phyloP scores from a whole-genome alignment of 495 filamentous ascomycete species.

The Podospora bellae-mahoneyi region DNA sequence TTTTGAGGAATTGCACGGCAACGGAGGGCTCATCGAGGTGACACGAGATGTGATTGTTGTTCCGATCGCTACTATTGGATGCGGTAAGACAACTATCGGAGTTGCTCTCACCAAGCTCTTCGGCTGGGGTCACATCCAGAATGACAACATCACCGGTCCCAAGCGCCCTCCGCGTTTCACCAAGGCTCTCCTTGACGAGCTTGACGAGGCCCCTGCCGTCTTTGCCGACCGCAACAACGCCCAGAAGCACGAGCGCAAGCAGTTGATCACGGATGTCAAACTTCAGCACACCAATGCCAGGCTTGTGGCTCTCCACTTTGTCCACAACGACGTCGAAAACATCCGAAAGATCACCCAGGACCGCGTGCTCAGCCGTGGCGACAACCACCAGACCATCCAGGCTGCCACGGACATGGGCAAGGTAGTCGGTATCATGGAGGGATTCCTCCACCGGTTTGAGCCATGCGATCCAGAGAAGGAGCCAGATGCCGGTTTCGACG shows the following conservation, averaged over 20 bases:
- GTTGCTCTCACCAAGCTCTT: conserved; percentile 80
- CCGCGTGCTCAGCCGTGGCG: conserved; percentile 78
- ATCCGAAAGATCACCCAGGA: conserved; percentile 73
- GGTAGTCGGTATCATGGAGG: conserved; percentile 88
- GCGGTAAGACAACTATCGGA: conserved; percentile 93
- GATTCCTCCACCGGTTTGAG: conserved; percentile 85
- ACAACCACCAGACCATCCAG: conserved; percentile 98
- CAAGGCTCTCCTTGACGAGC: conserved; percentile 55
- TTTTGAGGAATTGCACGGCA: conserved; percentile 33
- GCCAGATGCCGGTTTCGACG: conserved; percentile 77
- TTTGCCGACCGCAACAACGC: conserved; percentile 96
- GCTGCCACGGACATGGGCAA: conserved; percentile 64
- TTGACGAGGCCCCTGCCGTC: conserved; percentile 64
- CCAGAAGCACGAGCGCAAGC: conserved; percentile 76
- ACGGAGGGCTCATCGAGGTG: conserved; percentile 40
- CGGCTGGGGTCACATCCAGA: conserved; percentile 91
- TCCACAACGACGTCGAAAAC: conserved; percentile 66
- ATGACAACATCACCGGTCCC: conserved; percentile 88
- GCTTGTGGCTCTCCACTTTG: conserved; percentile 89
- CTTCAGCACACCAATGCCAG: conserved; percentile 55
- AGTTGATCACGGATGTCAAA: conserved; percentile 77
- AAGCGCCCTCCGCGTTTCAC: conserved; percentile 71
- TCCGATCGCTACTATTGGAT: conserved; percentile 88
- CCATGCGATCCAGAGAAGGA: conserved; percentile 56
- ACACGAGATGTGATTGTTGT: conserved; percentile 68